phyloP scores from a whole-genome alignment of 179 eudicot species.

The Gypsophila paniculata region DNA sequence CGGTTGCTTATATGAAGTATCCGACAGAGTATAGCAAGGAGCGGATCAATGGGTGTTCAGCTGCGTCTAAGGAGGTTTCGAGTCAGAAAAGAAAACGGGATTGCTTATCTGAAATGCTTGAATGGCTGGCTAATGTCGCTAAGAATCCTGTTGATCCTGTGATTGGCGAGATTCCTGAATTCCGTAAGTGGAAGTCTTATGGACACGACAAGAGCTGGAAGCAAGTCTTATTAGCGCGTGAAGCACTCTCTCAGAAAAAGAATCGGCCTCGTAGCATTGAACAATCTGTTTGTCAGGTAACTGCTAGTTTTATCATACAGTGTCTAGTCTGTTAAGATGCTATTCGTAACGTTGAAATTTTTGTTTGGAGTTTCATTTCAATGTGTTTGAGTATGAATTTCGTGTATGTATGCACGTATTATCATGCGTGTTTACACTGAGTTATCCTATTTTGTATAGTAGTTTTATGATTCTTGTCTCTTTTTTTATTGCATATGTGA shows the following conservation, averaged over 20 bases:
- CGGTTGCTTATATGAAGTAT: conserved; percentile 27
- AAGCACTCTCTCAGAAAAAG: conserved; percentile 45
- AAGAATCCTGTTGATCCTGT: conserved; percentile 60
- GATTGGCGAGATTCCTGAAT: conserved; percentile 57
- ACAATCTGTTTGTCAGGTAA: conserved; percentile 44
- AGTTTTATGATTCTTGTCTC: neutral
- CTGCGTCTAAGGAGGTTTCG: conserved; percentile 26
- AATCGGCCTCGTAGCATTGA: conserved; percentile 29
- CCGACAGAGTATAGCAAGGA: conserved; percentile 21
- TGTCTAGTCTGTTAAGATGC: neutral
- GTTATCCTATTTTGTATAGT: neutral
- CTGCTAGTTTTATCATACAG: neutral
- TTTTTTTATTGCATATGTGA: neutral
- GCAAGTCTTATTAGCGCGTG: conserved; percentile 59
- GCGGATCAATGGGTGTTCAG: conserved; percentile 28
- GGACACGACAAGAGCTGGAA: conserved; percentile 60
- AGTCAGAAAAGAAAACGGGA: conserved; percentile 49
- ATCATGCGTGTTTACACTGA: neutral
- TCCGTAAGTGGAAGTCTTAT: conserved; percentile 51
- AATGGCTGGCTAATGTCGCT: conserved; percentile 59
- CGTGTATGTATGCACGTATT: conserved; percentile 2
- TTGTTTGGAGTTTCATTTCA: conserved; percentile 7
- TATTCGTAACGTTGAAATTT: neutral
- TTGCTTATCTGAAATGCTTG: conserved; percentile 35
- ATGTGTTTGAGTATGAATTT: neutral